phyloP scores from a whole-genome alignment of 148 eudicot species.

The Polygonum maritimum region DNA sequence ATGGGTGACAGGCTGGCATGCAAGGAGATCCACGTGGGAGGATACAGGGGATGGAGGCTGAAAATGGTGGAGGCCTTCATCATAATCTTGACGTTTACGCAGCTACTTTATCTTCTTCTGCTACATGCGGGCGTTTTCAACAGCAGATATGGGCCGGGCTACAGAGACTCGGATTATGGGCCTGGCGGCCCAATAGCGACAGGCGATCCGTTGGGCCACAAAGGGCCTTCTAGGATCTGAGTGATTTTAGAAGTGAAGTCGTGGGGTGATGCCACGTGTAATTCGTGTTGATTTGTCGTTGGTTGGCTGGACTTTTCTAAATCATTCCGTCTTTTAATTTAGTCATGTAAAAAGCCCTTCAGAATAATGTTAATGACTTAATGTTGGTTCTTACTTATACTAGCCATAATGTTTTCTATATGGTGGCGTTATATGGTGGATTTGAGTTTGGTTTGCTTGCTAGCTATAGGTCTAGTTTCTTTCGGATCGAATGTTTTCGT shows the following conservation, averaged over 20 bases:
- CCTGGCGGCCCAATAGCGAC: constrained; percentile 8
- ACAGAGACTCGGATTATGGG: constrained; percentile 28
- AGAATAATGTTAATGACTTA: too few species aligned
- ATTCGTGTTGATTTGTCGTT: background rate
- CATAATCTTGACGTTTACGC: constrained; percentile 40
- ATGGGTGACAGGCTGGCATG: constrained; percentile 50
- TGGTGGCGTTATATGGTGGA: too few species aligned
- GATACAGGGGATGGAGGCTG: constrained; percentile 79
- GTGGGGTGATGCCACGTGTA: background rate
- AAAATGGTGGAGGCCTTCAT: constrained; percentile 53
- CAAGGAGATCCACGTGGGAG: constrained; percentile 60
- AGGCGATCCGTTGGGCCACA: constrained; percentile 6
- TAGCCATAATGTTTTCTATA: too few species aligned
- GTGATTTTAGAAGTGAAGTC: background rate
- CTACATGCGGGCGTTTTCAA: constrained; percentile 52
- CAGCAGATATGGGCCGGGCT: constrained; percentile 28
- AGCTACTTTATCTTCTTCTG: constrained; percentile 38
- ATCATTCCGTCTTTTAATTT: too few species aligned
- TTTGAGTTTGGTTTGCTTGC: too few species aligned
- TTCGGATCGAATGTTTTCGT: too few species aligned
- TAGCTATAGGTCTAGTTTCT: too few species aligned
- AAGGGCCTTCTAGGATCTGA: constrained; percentile 9
- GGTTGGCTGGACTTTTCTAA: too few species aligned
- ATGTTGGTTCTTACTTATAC: too few species aligned
- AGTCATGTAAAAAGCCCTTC: too few species aligned